Evolutionary conservation across 75 land plant species (phyloP).

Genomic region (Pinus taeda): DNA sequence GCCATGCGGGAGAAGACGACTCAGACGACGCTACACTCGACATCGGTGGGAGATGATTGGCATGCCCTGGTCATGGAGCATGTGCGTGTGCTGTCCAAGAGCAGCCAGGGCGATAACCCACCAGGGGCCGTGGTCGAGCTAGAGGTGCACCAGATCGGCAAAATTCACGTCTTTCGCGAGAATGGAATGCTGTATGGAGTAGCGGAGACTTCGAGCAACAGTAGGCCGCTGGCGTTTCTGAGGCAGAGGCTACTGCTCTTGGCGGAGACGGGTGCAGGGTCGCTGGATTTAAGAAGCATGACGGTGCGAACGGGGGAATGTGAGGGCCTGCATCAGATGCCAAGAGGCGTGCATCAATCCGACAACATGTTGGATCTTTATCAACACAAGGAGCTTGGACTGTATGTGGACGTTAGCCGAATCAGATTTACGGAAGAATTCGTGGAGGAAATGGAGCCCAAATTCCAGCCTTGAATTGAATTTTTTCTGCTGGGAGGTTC

Average conservation of each 20-base stretch:
- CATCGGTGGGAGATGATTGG: conserved; percentile 45
- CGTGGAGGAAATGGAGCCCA: too few species aligned
- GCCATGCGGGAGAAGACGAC: conserved; percentile 66
- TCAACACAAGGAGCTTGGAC: too few species aligned
- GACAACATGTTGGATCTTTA: too few species aligned
- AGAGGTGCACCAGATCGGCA: conserved; percentile 78
- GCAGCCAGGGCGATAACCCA: conserved; percentile 1
- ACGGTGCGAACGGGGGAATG: conserved; percentile 62
- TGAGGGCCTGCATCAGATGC: too few species aligned
- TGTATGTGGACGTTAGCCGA: too few species aligned
- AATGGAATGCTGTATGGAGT: conserved; percentile 70
- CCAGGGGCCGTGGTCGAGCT: conserved; percentile 10
- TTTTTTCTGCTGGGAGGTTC: too few species aligned
- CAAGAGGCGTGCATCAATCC: too few species aligned
- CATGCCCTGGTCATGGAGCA: conserved; percentile 38
- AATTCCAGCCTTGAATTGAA: too few species aligned
- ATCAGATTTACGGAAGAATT: too few species aligned
- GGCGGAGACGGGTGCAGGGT: conserved; percentile 75
- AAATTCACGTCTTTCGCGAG: conserved; percentile 62
- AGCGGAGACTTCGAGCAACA: conserved; percentile 26
- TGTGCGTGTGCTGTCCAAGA: conserved; percentile 3
- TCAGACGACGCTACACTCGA: conserved; percentile 12
- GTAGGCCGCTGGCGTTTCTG: conserved; percentile 77
- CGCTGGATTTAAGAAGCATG: conserved; percentile 85
- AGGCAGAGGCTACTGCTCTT: conserved; percentile 82